A percentile compares a stretch with the other conserved stretches of the same genome.
phyloP scores from a whole-genome alignment of 805 yeast species.

The Hanseniaspora pseudoguilliermondii region DNA sequence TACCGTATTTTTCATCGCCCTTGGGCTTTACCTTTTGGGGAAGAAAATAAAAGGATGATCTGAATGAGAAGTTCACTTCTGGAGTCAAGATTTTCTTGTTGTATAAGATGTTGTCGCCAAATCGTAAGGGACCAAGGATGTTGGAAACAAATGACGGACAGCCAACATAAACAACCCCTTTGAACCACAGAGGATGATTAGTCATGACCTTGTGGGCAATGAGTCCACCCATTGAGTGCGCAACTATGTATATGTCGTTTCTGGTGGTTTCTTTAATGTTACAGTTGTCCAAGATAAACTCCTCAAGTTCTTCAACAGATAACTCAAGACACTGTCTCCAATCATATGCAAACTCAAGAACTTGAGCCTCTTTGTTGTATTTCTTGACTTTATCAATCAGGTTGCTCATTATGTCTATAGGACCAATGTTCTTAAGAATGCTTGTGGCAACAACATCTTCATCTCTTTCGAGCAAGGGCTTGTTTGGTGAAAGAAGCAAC shows the following conservation, averaged over 20 bases:
- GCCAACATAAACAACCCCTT: constrained; percentile 73
- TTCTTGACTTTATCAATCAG: constrained; percentile 40
- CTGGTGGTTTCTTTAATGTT: constrained; percentile 33
- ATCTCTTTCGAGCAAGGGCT: constrained; percentile 50
- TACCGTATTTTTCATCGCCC: constrained; percentile 17
- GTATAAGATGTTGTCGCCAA: constrained; percentile 67
- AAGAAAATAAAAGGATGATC: constrained; percentile 66
- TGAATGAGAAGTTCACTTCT: constrained; percentile 77
- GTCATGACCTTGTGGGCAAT: constrained; percentile 71
- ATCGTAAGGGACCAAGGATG: constrained; percentile 72
- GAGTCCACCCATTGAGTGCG: constrained; percentile 92
- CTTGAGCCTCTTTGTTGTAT: constrained; percentile 42
- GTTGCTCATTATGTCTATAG: constrained; percentile 62
- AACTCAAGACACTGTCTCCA: constrained; percentile 70
- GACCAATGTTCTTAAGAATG: constrained; percentile 70
- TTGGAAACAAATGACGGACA: constrained; percentile 75
- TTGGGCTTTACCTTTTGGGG: constrained; percentile 31
- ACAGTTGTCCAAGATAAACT: constrained; percentile 35
- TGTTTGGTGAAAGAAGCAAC: constrained; percentile 50
- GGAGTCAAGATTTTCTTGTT: constrained; percentile 64
- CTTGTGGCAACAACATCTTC: constrained; percentile 57
- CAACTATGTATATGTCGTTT: constrained; percentile 56
- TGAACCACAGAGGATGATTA: constrained; percentile 48
- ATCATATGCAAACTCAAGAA: constrained; percentile 79
- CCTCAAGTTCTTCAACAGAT: constrained; percentile 38